A percentile compares a stretch with the other conserved stretches of the same genome.
phyloP scores from a whole-genome alignment of 2,329 filamentous ascomycete species.

The Trichoderma koningii region DNA sequence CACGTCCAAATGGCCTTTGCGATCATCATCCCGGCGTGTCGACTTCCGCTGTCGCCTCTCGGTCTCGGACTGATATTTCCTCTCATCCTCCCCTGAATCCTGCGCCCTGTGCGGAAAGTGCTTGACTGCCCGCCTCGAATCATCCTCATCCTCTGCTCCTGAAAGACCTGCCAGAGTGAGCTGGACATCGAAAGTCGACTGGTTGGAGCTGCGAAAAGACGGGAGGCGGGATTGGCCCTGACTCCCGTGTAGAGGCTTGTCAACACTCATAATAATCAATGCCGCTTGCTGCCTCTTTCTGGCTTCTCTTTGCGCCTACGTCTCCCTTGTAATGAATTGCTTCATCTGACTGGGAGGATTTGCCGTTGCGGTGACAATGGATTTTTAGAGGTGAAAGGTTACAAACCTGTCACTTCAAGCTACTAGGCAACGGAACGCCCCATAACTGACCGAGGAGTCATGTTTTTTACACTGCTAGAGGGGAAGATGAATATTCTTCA shows the following conservation, averaged over 20 bases:
- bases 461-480: background rate
- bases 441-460: no score
- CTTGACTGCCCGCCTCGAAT: conserved; percentile 43
- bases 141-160: conserved; percentile 49
- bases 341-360: background rate
- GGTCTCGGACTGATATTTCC: background rate
- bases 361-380: no score
- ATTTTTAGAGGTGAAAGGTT: no score
- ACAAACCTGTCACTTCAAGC: no score
- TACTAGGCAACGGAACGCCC: no score
- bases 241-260: background rate
- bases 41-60: conserved; percentile 17
- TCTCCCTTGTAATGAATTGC: background rate
- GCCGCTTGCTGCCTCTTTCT: background rate
- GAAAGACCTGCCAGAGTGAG: conserved; percentile 56
- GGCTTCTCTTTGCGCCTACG: background rate
- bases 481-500: no score
- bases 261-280: background rate
- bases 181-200: conserved; percentile 54
- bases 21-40: conserved; percentile 30
- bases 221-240: background rate
- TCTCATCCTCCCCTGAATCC: background rate
- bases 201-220: conserved; percentile 44
- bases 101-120: conserved; percentile 55
- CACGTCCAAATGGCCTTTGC: conserved; percentile 59